Conservation (phyloP, 495 filamentous ascomycete species). For the Daldinia concentrica region DNA sequence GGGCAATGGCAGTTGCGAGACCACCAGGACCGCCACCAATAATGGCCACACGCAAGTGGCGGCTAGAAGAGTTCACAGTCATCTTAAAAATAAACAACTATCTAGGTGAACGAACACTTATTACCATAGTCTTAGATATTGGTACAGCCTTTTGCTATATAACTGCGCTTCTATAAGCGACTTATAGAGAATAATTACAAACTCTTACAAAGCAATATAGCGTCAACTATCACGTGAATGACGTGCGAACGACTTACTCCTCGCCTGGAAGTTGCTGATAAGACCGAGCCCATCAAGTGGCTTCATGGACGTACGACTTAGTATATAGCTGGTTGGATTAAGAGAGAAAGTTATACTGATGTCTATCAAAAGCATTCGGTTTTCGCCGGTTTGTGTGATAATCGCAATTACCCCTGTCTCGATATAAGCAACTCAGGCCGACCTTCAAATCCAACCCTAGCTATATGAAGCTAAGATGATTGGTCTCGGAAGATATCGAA, state of each 20-base stretch:
- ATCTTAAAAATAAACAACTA: constrained; percentile 9
- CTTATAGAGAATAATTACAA: constrained; percentile 26
- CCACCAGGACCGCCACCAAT: constrained; percentile 61
- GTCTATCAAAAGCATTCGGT: neutral
- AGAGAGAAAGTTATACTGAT: neutral
- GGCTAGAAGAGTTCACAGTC: constrained; percentile 28
- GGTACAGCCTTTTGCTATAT: neutral
- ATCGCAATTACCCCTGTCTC: neutral
- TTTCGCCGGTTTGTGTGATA: neutral
- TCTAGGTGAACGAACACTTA: neutral
- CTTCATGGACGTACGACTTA: constrained; percentile 28
- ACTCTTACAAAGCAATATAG: constrained; percentile 40
- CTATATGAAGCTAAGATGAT: neutral
- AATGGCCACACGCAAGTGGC: constrained; percentile 47
- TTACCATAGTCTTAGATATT: neutral
- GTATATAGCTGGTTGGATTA: neutral
- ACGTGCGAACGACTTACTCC: constrained; percentile 31
- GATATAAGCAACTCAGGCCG: neutral
- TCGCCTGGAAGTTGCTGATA: constrained; percentile 16
- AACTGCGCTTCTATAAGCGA: neutral
- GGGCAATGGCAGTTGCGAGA: constrained; percentile 59
- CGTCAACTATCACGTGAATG: constrained; percentile 45
- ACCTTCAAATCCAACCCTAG: neutral
- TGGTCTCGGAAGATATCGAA: neutral
- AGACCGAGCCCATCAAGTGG: constrained; percentile 16